Percentiles rank a stretch among this genome's conserved stretches.
Evolutionary conservation across 306 rosid genomes (phyloP).

Genomic region (Castanea mollissima): DNA sequence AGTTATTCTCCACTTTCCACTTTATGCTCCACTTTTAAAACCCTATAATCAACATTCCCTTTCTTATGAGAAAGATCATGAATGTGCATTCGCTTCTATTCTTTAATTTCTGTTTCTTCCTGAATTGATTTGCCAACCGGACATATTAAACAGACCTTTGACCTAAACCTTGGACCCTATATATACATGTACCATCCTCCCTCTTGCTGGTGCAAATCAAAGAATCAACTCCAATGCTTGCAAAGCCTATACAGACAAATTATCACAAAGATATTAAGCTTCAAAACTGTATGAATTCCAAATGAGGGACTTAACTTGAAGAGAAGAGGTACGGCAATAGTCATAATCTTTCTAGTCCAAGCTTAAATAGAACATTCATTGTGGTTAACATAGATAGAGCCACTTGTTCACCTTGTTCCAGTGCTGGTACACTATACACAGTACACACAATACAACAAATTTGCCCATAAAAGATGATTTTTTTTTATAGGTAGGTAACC

Average conservation of each 20-base stretch:
- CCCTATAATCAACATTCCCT: neutral
- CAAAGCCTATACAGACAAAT: too few relatives aligned
- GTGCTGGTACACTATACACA: neutral
- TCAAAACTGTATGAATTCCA: neutral
- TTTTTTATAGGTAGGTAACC: neutral
- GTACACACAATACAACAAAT: neutral
- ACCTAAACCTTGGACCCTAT: neutral
- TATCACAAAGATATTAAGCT: neutral
- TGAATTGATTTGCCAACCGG: neutral
- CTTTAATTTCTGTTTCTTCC: neutral
- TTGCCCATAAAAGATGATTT: neutral
- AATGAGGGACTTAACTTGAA: too few relatives aligned
- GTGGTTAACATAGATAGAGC: too few relatives aligned
- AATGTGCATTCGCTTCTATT: neutral
- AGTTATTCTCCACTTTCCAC: neutral
- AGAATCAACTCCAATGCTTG: neutral
- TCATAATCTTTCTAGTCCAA: neutral
- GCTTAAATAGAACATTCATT: neutral
- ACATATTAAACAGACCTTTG: neutral
- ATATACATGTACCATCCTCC: too few relatives aligned
- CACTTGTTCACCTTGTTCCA: neutral
- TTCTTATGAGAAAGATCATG: neutral
- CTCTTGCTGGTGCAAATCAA: neutral
- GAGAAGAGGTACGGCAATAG: too few relatives aligned
- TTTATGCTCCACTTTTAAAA: too few relatives aligned